Conservation (phyloP, 768 basidiomycete genomes). For the Cystofilobasidium bisporidii region DNA sequence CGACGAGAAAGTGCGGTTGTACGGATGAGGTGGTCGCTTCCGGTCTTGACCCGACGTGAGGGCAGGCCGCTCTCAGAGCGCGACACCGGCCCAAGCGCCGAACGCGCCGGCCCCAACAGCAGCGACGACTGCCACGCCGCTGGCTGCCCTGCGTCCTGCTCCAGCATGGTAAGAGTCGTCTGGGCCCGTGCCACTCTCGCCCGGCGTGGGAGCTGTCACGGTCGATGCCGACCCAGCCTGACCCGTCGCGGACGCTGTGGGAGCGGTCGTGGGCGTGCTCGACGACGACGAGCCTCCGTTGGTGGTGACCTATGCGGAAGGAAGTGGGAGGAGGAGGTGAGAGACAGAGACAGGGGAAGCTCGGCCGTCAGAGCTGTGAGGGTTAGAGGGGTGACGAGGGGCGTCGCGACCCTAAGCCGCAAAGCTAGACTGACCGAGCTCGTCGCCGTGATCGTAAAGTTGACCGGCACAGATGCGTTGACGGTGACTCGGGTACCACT, state of each 20-base stretch:
- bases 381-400: neutral
- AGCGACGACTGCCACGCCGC: neutral
- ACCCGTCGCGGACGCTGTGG: slow-evolving; percentile 9
- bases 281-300: neutral
- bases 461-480: neutral
- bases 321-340: no score
- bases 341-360: neutral
- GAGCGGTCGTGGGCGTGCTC: slow-evolving; percentile 11
- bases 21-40: no score
- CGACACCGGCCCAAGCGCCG: no score
- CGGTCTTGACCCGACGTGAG: no score
- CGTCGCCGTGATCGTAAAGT: neutral
- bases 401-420: neutral
- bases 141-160: neutral
- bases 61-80: neutral
- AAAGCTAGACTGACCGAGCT: neutral
- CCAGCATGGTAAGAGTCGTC: slow-evolving; percentile 10
- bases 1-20: no score
- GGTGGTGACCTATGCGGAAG: no score
- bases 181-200: neutral
- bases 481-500: neutral
- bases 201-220: slow-evolving; percentile 1
- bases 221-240: slow-evolving; percentile 14
- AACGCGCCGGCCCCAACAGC: neutral
- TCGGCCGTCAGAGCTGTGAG: neutral